These are phyloP conservation scores for Heterobasidion annosum DNA, from an alignment of 1,284 basidiomycete species.

Conservation along the genomic window DNA sequence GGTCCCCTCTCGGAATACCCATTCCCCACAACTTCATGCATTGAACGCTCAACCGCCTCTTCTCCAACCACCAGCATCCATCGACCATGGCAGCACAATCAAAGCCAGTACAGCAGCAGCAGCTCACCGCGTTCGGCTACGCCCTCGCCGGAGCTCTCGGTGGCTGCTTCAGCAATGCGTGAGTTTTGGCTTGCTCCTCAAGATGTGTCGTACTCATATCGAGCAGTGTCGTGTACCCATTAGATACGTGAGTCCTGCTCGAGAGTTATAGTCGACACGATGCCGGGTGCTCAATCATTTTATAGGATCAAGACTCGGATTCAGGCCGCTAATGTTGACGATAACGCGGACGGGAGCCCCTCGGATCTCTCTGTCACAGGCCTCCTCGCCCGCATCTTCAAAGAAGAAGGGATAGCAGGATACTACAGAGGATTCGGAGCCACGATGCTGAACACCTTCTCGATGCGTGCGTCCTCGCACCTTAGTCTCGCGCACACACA, in stretches of 20 bases:
- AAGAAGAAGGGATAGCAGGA: slow-evolving; percentile 73
- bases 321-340: slow-evolving; percentile 53
- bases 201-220: neutral
- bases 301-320: slow-evolving; percentile 90
- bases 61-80: neutral
- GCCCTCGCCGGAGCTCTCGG: slow-evolving; percentile 94
- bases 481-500: neutral
- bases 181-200: slow-evolving; percentile 25
- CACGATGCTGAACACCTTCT: slow-evolving; percentile 99
- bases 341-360: slow-evolving; percentile 40
- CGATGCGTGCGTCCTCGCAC: slow-evolving; percentile 65
- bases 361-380: slow-evolving; percentile 53
- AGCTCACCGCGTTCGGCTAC: slow-evolving; percentile 85
- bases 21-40: neutral
- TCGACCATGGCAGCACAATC: neutral
- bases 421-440: slow-evolving; percentile 93
- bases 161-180: slow-evolving; percentile 91
- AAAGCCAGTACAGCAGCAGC: slow-evolving; percentile 15
- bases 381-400: slow-evolving; percentile 64
- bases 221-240: slow-evolving; percentile 84
- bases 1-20: neutral
- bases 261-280: neutral
- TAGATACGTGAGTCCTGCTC: slow-evolving; percentile 71
- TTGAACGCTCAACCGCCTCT: neutral
- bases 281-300: slow-evolving; percentile 1